phyloP scores from a whole-genome alignment of 208 protist genomes.

The Trypanosoma scelopori region DNA sequence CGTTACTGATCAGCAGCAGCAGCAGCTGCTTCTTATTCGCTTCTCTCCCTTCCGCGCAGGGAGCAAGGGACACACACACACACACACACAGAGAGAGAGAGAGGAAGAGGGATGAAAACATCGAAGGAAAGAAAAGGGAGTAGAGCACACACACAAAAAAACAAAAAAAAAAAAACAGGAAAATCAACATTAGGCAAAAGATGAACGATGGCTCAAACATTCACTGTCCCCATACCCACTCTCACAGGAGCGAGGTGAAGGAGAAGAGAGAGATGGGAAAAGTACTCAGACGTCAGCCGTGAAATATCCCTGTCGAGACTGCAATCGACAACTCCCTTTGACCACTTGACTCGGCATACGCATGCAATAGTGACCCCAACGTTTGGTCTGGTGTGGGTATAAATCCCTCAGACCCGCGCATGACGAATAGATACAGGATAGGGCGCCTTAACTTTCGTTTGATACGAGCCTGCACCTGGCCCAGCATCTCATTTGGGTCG shows the following conservation, averaged over 20 bases:
- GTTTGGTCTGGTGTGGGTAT: slow-evolving; percentile 73
- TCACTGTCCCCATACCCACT: too few relatives aligned
- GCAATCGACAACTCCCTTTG: slow-evolving; percentile 48
- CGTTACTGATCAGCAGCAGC: too few relatives aligned
- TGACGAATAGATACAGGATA: slow-evolving; percentile 59
- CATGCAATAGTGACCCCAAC: slow-evolving; percentile 46
- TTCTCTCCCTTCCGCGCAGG: too few relatives aligned
- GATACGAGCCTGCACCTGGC: slow-evolving; percentile 55
- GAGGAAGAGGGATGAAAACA: too few relatives aligned
- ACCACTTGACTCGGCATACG: slow-evolving; percentile 44
- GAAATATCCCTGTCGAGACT: slow-evolving; percentile 62
- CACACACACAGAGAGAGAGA: too few relatives aligned
- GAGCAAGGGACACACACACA: too few relatives aligned
- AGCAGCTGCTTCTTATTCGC: too few relatives aligned
- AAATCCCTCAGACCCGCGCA: slow-evolving; percentile 64
- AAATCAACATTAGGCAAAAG: too few relatives aligned
- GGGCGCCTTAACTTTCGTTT: slow-evolving; percentile 50
- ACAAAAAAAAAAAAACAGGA: too few relatives aligned
- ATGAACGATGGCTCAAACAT: too few relatives aligned
- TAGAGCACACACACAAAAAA: too few relatives aligned
- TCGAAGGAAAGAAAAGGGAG: too few relatives aligned
- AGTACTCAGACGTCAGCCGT: slow-evolving; percentile 36
- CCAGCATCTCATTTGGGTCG: slow-evolving; percentile 54
- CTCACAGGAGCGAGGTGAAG: neutral
- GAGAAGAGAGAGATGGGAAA: neutral